phyloP scores from a whole-genome alignment of 129 eudicot genomes.

The Tagetes patula region DNA sequence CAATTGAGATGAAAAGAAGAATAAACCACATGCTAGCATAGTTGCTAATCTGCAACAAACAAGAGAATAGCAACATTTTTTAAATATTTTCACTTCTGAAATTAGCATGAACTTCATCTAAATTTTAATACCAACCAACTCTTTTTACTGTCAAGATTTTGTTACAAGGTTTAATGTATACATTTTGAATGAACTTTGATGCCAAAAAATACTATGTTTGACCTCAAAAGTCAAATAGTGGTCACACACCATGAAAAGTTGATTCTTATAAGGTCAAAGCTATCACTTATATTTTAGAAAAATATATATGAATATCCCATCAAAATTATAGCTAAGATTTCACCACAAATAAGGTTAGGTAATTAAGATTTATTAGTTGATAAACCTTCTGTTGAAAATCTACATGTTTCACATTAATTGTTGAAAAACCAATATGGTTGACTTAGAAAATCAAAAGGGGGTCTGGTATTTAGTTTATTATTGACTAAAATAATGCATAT shows the following conservation, averaged over 20 bases:
- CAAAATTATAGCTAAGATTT: not conserved
- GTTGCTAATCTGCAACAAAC: conserved; percentile 58
- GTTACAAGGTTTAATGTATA: not conserved
- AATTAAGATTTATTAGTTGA: not conserved
- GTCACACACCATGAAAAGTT: not conserved
- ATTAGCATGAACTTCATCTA: not conserved
- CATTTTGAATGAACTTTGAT: not conserved
- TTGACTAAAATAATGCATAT: not conserved
- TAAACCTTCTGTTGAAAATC: not conserved
- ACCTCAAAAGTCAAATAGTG: not conserved
- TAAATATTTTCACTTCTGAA: not conserved
- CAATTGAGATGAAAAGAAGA: conserved; percentile 61
- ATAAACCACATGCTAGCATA: conserved; percentile 57
- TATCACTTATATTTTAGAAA: not conserved
- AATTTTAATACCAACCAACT: not conserved
- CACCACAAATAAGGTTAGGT: not conserved
- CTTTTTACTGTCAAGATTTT: not conserved
- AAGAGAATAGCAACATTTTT: not conserved
- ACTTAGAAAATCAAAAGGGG: not conserved
- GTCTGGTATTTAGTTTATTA: not conserved
- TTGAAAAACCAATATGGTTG: not conserved
- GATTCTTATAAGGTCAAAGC: not conserved
- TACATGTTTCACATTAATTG: not conserved
- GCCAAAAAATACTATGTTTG: not conserved
- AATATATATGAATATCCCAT: not conserved